Evolutionary conservation across 129 eudicot species (phyloP), one percentile per base, ranked within the genome.

Genomic region (Flaveria bidentis): DNA sequence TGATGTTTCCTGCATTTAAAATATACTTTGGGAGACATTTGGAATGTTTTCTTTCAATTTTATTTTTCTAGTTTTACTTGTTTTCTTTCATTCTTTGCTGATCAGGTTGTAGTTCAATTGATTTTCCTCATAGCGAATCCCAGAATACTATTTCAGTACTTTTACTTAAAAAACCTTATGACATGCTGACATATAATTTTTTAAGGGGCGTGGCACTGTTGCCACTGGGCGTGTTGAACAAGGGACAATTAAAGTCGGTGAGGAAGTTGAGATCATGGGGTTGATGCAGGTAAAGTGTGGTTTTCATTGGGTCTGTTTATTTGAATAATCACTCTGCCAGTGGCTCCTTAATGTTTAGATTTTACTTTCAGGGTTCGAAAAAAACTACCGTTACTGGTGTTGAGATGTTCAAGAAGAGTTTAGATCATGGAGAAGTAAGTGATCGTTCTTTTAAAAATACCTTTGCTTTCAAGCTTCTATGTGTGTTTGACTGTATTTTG

Each of bases 181-280:
- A 47, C 26, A 68, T 55, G 52, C 23, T 28, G 20, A 65, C 56
- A 25, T 23, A 55, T 71, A 33, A 25, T 60, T 36, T 78, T 55
- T 68, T 14, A 26, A 91, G 97, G 98, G 98, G 36, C 96, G 98
- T 81, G 98, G 98, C 51, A 94, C 98, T 72, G 98, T 94, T 73
- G 98, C 96, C 56, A 94, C 98, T 46, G 98, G 97, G 16, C 97
- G 98, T 86, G 84, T 94, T 77, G 98, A 94, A 75, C 97, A 94
- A 84, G 98, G 98, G 39, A 86, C 78, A 0, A 91, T 94, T 13
- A 94, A 91, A 87, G 87, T 85, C 30, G 98, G 98, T 0, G 98
- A 94, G 67, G 98, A 94, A 73, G 97, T 94, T 16, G 98, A 94
- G 83, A 89, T 94, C 39, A 81, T 83, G 80, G 98, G 97, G 10